Percentiles rank a stretch among this genome's conserved stretches.
Conservation (phyloP, 2,329 filamentous ascomycete species). For the Sclerotinia minor region DNA sequence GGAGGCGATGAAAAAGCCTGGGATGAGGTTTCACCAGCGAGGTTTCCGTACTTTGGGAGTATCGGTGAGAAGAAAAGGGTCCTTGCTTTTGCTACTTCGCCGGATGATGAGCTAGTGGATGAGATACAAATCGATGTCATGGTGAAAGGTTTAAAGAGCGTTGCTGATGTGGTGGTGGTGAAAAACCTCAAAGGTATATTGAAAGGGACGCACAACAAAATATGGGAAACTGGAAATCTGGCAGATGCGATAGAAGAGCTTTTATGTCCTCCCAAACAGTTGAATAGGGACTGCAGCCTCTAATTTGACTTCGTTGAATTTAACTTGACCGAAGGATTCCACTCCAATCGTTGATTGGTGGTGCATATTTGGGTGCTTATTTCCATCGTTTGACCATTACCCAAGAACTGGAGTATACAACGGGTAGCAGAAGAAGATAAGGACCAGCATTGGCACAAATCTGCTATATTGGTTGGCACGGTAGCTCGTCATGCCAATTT, state of each 20-base stretch:
- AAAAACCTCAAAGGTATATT: conserved; percentile 19
- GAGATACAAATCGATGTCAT: conserved; percentile 38
- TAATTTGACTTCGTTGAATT: background rate
- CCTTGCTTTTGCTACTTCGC: conserved; percentile 41
- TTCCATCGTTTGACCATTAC: background rate
- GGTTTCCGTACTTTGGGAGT: conserved; percentile 8
- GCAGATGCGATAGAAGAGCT: background rate
- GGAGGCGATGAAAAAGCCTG: conserved; percentile 51
- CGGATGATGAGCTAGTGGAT: conserved; percentile 46
- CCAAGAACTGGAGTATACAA: too few species aligned
- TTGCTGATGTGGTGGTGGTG: background rate
- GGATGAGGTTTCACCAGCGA: conserved; percentile 46
- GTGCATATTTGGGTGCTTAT: background rate
- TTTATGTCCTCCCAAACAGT: background rate
- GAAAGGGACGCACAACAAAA: conserved; percentile 6
- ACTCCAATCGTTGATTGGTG: background rate
- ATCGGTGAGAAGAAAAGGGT: conserved; percentile 25
- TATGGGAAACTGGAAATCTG: conserved; percentile 15
- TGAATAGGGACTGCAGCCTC: background rate
- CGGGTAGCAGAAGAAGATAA: background rate
- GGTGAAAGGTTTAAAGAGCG: background rate
- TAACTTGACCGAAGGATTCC: background rate
- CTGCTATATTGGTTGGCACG: background rate
- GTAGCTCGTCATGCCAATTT: background rate
- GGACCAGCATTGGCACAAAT: too few species aligned